Percentiles rank a stretch among this genome's conserved stretches.
These are phyloP conservation scores for Ganoderma sinense DNA, from an alignment of 1,284 basidiomycete genomes.

Conservation along the genomic window DNA sequence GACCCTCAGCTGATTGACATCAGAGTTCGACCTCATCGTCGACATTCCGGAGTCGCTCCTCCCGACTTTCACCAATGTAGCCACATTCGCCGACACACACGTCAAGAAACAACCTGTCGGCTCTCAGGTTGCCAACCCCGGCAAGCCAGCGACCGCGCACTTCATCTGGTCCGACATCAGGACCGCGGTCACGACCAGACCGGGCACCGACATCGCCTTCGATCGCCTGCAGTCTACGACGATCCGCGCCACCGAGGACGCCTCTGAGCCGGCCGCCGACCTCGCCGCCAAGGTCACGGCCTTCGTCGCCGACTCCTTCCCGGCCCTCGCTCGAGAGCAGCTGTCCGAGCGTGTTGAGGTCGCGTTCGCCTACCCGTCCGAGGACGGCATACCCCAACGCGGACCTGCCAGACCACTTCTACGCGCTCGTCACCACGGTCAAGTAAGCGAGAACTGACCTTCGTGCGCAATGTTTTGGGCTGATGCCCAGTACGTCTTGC, in stretches of 20 bases:
- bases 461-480: not conserved
- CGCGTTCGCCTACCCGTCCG: not conserved
- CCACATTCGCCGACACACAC: not conserved
- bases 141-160: not conserved
- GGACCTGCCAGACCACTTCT: not conserved
- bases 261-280: not conserved
- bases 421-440: not conserved
- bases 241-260: not conserved
- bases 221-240: not conserved
- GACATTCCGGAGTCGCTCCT: not conserved
- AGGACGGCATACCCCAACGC: slow-evolving; percentile 1
- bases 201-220: not conserved
- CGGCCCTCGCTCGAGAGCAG: not conserved
- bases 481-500: not conserved
- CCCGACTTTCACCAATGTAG: not conserved
- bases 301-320: not conserved
- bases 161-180: not conserved
- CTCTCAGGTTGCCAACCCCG: not conserved
- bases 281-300: not conserved
- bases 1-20: not conserved
- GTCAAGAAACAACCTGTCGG: not conserved
- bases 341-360: not conserved
- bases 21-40: not conserved
- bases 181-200: not conserved
- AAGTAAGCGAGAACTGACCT: not conserved